Evolutionary conservation across 768 basidiomycete genomes (phyloP), one percentile per base, ranked within the genome.

Genomic region (Mycena epipterygia): DNA sequence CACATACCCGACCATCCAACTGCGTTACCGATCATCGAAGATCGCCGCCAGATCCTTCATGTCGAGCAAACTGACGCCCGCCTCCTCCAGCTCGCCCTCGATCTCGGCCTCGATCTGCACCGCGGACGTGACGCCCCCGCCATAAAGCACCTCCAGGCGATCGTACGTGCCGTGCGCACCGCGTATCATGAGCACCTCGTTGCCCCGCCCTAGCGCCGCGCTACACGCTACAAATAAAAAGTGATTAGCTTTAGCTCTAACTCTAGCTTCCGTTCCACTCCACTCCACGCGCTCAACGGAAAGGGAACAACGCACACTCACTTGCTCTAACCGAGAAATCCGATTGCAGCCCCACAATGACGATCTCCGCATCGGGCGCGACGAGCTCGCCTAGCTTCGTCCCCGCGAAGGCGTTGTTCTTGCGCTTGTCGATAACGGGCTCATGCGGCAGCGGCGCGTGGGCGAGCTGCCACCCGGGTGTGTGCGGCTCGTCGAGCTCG

Each of bases 141-240:
- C 89, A 71, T 89, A 85, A 74, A 89, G 82, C 39, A 89, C 85
- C 81, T 92, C 91, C 37, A 87, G 83, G 69, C 91, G 82, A 82
- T 92, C 90, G 78, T 88, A 86, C 71, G 92, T 92, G 60, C 87
- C 90, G 79, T 93, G 92, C 58, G 90, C 89, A 9, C 87, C 91
- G 53, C 80, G 80, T 56, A 93, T 89, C 74, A 93, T 74, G 30
- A 92, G 77, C 17, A 93, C 91, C 68, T 87, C 87, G 77, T 93
- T 92, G 59, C 91, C 92, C 67, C 91, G 82, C 44, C 78, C 85
- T 37, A 92, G 81, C 14, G 91, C 91, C 4, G 89, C 86, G 52
- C 82, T 85, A 77, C 91, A 91, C n/a, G 91, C 87, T 67, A 81
- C 27, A 59, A 49, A 80, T 52, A 48, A 21, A 13, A 30, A 6